phyloP scores from a whole-genome alignment of 148 eudicot species.

The Fagopyrum homotropicum region DNA sequence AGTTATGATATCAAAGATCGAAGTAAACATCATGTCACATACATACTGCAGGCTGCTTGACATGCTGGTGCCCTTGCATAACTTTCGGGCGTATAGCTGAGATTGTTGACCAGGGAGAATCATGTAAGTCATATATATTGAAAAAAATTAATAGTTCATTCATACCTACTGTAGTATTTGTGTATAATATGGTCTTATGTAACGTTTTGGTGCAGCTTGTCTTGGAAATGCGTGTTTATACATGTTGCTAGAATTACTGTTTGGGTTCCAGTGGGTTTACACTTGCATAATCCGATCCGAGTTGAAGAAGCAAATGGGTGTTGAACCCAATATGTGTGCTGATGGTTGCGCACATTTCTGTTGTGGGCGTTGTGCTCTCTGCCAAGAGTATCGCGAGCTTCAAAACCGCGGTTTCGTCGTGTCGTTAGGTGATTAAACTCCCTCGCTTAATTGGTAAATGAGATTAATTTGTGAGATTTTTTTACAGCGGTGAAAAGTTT shows the following conservation, averaged over 20 bases:
- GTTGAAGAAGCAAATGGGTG: conserved; percentile 25
- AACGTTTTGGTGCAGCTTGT: conserved; percentile 21
- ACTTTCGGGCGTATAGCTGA: conserved; percentile 18
- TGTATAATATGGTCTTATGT: neutral
- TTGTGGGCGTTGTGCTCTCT: conserved; percentile 37
- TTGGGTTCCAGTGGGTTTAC: conserved; percentile 25
- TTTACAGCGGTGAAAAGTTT: no score
- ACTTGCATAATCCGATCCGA: conserved; percentile 29
- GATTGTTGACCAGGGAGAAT: conserved; percentile 26
- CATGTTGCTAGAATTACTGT: conserved; percentile 16
- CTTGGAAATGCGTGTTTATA: conserved; percentile 21
- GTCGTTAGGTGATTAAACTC: conserved; percentile 20
- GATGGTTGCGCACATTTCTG: conserved; percentile 30
- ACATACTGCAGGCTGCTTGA: conserved; percentile 11
- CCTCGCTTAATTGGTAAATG: no score
- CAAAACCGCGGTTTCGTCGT: conserved; percentile 31
- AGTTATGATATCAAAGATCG: neutral
- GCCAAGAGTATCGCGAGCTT: conserved; percentile 49
- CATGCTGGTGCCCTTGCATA: conserved; percentile 20
- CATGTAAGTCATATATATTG: conserved; percentile 22
- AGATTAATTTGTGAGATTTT: neutral
- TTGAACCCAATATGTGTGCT: neutral
- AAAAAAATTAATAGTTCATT: no score
- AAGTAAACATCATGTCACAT: neutral
- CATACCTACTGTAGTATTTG: no score